Conservation (phyloP, 495 filamentous ascomycete species). For the Bathelium albidoporum region DNA sequence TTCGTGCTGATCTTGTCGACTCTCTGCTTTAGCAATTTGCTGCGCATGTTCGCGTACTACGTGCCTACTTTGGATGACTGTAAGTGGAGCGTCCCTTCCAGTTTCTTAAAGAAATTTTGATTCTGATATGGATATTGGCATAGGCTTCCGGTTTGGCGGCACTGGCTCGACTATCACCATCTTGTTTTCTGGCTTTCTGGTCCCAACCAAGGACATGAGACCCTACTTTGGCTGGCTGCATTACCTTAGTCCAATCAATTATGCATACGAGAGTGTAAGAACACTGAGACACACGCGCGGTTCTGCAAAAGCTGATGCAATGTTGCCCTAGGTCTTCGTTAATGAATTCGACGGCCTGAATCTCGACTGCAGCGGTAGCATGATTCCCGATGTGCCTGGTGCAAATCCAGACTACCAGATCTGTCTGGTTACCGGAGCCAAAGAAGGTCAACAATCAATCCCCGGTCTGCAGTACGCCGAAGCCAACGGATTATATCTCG, state of each 20-base stretch:
- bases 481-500: slow-evolving; percentile 49
- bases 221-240: slow-evolving; percentile 82
- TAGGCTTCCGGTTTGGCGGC: slow-evolving; percentile 39
- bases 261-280: slow-evolving; percentile 86
- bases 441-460: slow-evolving; percentile 44
- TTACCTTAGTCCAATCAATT: slow-evolving; percentile 75
- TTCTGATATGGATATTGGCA: no score
- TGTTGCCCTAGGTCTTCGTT: slow-evolving; percentile 74
- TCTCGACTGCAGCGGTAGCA: slow-evolving; percentile 52
- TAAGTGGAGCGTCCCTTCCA: no score
- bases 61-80: slow-evolving; percentile 35
- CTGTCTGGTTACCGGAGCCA: slow-evolving; percentile 54
- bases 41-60: slow-evolving; percentile 50
- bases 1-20: slow-evolving; percentile 51
- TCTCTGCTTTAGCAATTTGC: no score
- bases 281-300: no score
- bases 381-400: slow-evolving; percentile 44
- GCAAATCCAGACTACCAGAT: slow-evolving; percentile 35
- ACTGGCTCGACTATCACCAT: slow-evolving; percentile 42
- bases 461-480: slow-evolving; percentile 62
- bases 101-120: no score
- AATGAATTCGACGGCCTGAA: slow-evolving; percentile 70
- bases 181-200: slow-evolving; percentile 84
- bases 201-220: slow-evolving; percentile 68
- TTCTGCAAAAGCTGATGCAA: no score